Conservation (phyloP, 768 basidiomycete species). For the Pilatotrama ljubarskyi region DNA sequence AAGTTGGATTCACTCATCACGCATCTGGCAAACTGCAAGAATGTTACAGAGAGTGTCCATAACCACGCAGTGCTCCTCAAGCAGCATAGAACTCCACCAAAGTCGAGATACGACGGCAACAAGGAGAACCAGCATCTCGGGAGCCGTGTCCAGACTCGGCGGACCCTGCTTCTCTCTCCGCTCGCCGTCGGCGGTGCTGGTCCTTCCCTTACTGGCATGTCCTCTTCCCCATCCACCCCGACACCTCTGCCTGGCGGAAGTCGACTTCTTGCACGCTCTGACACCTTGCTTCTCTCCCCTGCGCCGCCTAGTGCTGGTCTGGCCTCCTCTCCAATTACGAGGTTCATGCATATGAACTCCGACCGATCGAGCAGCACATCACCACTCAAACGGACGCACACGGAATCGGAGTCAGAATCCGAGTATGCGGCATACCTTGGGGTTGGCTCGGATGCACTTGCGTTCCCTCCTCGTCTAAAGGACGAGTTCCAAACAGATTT, state of each 20-base stretch:
- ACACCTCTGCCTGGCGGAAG: too few relatives aligned
- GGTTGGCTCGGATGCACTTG: neutral
- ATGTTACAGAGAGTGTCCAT: neutral
- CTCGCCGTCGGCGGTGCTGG: too few relatives aligned
- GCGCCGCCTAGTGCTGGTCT: too few relatives aligned
- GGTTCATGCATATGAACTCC: too few relatives aligned
- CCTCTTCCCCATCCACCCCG: too few relatives aligned
- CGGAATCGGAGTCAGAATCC: neutral
- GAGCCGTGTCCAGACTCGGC: neutral
- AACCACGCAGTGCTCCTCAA: neutral
- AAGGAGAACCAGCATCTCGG: too few relatives aligned
- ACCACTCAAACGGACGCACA: neutral
- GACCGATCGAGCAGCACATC: too few relatives aligned
- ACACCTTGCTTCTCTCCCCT: too few relatives aligned
- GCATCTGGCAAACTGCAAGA: neutral
- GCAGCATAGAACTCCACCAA: neutral
- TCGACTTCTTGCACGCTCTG: too few relatives aligned
- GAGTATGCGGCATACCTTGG: neutral
- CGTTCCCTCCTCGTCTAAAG: neutral
- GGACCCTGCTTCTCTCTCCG: neutral
- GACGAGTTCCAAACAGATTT: neutral
- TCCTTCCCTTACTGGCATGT: neutral
- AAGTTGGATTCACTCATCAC: neutral
- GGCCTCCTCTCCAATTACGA: too few relatives aligned
- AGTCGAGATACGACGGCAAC: too few relatives aligned